phyloP scores from a whole-genome alignment of 768 basidiomycete genomes.

The Agrocybe pediades region DNA sequence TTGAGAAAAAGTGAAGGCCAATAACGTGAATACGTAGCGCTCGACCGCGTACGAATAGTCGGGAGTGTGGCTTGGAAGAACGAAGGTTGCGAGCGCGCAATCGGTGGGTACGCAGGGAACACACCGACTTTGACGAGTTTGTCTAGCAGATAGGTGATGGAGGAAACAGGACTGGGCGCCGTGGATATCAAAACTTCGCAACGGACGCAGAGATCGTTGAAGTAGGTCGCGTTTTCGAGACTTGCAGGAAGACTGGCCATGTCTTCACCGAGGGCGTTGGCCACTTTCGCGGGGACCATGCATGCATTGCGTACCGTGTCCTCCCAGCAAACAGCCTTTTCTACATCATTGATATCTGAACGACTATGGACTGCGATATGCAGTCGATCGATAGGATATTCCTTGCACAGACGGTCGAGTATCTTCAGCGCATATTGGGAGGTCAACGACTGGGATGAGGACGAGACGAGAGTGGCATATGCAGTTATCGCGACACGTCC shows the following conservation, averaged over 20 bases:
- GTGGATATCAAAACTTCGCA: slow-evolving; percentile 51
- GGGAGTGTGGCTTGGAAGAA: slow-evolving; percentile 63
- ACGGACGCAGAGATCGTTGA: slow-evolving; percentile 51
- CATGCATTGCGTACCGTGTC: slow-evolving; percentile 68
- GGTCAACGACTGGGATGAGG: slow-evolving; percentile 30
- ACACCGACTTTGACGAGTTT: slow-evolving; percentile 72
- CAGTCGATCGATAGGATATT: slow-evolving; percentile 73
- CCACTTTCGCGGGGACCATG: slow-evolving; percentile 74
- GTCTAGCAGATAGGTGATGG: slow-evolving; percentile 55
- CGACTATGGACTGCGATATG: slow-evolving; percentile 49
- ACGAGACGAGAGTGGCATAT: slow-evolving; percentile 61
- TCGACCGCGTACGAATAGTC: slow-evolving; percentile 40
- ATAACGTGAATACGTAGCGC: slow-evolving; percentile 41
- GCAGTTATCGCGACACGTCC: slow-evolving; percentile 58
- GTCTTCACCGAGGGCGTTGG: slow-evolving; percentile 62
- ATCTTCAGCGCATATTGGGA: slow-evolving; percentile 55
- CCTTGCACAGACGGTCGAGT: slow-evolving; percentile 52
- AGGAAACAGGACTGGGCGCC: slow-evolving; percentile 36
- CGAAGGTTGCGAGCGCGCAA: slow-evolving; percentile 63
- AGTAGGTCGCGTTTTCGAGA: slow-evolving; percentile 61
- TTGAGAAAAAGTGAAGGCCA: slow-evolving; percentile 52
- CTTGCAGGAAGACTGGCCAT: slow-evolving; percentile 36
- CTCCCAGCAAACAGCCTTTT: slow-evolving; percentile 61
- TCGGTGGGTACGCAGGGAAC: slow-evolving; percentile 55
- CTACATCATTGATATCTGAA: slow-evolving; percentile 19